A percentile compares a stretch with the other conserved stretches of the same genome.
Evolutionary conservation across 192 early-diverging fungal genomes (phyloP).

Genomic region (Coemansia sp.): DNA sequence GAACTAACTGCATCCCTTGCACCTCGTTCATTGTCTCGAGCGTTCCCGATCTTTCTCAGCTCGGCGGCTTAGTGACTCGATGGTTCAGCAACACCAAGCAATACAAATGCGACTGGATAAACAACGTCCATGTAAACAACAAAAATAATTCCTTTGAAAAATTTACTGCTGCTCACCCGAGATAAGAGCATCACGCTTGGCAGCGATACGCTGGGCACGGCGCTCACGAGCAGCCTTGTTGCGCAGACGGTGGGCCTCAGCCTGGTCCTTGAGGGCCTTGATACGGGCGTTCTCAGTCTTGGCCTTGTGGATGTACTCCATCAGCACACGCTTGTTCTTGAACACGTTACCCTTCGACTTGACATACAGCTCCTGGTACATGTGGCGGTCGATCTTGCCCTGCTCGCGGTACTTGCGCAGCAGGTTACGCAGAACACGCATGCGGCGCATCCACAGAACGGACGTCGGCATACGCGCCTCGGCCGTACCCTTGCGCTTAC

Average conservation of each 20-base stretch:
- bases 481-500: constrained; percentile 92
- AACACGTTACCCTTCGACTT: constrained; percentile 99
- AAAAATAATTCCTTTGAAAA: not conserved
- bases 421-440: constrained; percentile 92
- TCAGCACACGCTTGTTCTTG: constrained; percentile 99
- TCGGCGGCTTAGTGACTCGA: no score
- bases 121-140: not conserved
- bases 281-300: constrained; percentile 97
- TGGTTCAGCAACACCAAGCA: no score
- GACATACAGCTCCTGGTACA: constrained; percentile 96
- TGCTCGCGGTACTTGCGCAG: constrained; percentile 97
- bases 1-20: no score
- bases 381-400: constrained; percentile 97
- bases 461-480: constrained; percentile 96
- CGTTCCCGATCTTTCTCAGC: no score
- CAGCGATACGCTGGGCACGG: constrained; percentile 77
- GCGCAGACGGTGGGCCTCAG: constrained; percentile 95
- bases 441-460: constrained; percentile 97
- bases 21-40: no score
- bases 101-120: not conserved
- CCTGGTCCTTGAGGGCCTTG: constrained; percentile 92
- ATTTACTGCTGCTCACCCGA: constrained; percentile 42
- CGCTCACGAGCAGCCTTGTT: constrained; percentile 94
- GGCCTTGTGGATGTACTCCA: constrained; percentile 99
- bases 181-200: constrained; percentile 85